Evolutionary conservation across 257 asterid species (phyloP), one percentile per base, ranked within the genome.

Genomic region (Salvia rosmarinus): DNA sequence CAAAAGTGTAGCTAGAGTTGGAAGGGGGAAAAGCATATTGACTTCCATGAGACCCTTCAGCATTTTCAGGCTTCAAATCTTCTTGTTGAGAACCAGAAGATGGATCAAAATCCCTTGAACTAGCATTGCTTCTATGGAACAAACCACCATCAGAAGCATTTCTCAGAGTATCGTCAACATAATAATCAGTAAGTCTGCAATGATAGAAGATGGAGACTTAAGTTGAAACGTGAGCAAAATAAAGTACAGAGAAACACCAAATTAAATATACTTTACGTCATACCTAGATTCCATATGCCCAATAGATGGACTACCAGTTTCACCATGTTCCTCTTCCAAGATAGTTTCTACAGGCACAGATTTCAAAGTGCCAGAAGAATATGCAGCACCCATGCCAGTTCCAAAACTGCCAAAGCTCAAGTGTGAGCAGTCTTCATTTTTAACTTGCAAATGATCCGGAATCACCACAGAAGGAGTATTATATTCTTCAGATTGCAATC

Each of bases 391-490:
- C 78, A 82, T 67, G 72, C 80, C 89, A 67, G 91, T 68, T 74
- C 95, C 91, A 68, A 91, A 91, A 81, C 98, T 95, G 75, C 98
- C 99, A 82, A 95, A 95, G 83, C 95, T 95, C 81, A 91, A 81
- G 82, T 95, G 96, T 7, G 96, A 89, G 77, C 88, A 95, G 72
- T 89, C 94, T 20, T 81, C 91, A 69, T 84, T 77, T 71, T 89
- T 96, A 69, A 86, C 95, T 80, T 89, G 96, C 75, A 95, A 82
- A 79, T 89, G 97, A 71, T 87, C 91, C 66, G 99, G 97, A 62
- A 95, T 95, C 40, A 89, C 87, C 46, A 89, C 95, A 79, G 96
- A 81, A 74, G 95, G 89, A 9, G 82, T 86, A 79, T 20, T 63
- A 39, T 79, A 80, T n/a, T 69, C 89, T 68, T 87, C 94, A 42